These are phyloP conservation scores for Aspergillus transmontanensis DNA, from an alignment of 2,329 filamentous ascomycete genomes.

Conservation along the genomic window DNA sequence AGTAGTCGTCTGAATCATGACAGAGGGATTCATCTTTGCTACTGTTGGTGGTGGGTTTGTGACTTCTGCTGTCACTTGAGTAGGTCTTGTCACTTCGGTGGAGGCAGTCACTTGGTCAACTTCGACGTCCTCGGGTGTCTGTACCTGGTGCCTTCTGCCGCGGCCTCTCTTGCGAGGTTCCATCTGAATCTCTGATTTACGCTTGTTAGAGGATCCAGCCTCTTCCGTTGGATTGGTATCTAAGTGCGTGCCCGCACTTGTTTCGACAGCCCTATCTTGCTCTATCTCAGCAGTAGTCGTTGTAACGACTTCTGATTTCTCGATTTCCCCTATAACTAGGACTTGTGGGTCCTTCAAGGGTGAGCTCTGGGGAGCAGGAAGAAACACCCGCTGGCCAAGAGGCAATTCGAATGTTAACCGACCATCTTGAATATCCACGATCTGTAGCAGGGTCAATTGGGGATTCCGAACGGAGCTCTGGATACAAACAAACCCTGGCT, in stretches of 20 bases:
- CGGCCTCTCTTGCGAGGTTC: slow-evolving; percentile 6
- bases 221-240: background rate
- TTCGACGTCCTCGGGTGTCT: background rate
- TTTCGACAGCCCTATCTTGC: background rate
- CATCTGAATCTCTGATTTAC: slow-evolving; percentile 15
- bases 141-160: background rate
- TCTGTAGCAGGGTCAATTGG: slow-evolving; percentile 21
- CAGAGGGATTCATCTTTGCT: background rate
- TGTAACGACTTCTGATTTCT: background rate
- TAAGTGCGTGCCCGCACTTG: background rate
- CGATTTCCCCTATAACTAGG: background rate
- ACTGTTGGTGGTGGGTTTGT: background rate
- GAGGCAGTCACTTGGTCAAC: slow-evolving; percentile 1
- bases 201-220: slow-evolving; percentile 15
- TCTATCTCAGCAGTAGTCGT: background rate
- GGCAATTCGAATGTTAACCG: slow-evolving; percentile 43
- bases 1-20: background rate
- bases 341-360: background rate
- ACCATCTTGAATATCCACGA: slow-evolving; percentile 36
- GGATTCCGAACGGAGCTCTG: background rate
- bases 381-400: slow-evolving; percentile 39
- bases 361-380: slow-evolving; percentile 19
- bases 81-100: background rate
- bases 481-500: slow-evolving; percentile 35
- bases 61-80: slow-evolving; percentile 6